Evolutionary conservation across 1,284 basidiomycete genomes (phyloP), one percentile per base, ranked within the genome.

Genomic region (Rhodotorula sp.): DNA sequence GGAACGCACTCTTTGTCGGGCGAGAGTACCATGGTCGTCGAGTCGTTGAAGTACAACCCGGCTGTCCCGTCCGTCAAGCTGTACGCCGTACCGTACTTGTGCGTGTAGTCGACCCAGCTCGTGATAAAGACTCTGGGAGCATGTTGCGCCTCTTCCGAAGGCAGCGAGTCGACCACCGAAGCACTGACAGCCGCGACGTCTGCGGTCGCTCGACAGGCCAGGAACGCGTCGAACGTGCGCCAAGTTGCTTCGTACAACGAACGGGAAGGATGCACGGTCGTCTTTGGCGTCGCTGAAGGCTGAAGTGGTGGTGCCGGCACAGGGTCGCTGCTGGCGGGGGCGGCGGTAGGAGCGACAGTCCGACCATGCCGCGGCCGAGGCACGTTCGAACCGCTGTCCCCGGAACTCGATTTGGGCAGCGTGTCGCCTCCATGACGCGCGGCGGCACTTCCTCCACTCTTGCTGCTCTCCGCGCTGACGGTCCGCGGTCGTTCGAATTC

Each of bases 21-120:
- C 28, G 92, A 87, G 66, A 98, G 83, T 16, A 95, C 87, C 77
- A 97, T 83, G 21, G 87, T 90, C 14, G 93, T 92, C 77, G 90
- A 92, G 81, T 99, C 95, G 79, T 97, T 97, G 83, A 97, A 98
- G 82, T 97, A 89, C 28, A 97, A 92, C 14, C 93, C 93, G 43
- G 97, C 90, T 2, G 91, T 90, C 5, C 95, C 94, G 79, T 99
- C 94, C 45, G 91, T 94, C 78, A 99, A 85, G 2, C 93, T 93
- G 80, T 98, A 98, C 2, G 95, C 97, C 88, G 98, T 95, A 16
- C 95, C 97, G 82, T 98, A 99, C 83, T 97, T 97, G 81, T 95
- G 93, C 80, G 92, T 95, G 80, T 98, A 97, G 81, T 99, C 95
- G 60, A 98, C 90, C 95, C 95, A 99, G 15, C 91, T 93, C 3